Base-by-base conservation (phyloP, 192 early-diverging fungal genomes). In the Rhizophagus prolifer region DNA sequence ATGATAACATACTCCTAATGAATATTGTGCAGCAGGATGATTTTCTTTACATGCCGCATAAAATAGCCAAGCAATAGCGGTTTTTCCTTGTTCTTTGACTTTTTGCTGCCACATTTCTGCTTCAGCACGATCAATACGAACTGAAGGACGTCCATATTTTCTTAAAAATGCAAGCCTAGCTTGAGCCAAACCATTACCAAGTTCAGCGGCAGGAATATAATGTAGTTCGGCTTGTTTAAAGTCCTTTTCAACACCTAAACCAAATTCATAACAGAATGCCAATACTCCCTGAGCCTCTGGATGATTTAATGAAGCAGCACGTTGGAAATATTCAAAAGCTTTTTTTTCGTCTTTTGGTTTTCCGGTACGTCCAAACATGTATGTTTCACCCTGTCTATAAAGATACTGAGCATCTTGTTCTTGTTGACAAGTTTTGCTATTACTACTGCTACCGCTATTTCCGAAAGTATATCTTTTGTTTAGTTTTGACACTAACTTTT, bases 231-330 rank as follows among this genome's bases (percentile, higher is more conserved):
- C 90, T 36, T 81, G 77, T 23, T 85, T 81, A 82, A 85, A 91
- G 66, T 95, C 88, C 16, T 80, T 81, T 23, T 79, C 78, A 10
- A 91, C 79, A 8, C 94, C 94, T 3, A 95, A 80, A n/a, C 91
- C 93, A 82, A 95, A 95, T 80, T 95, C 94, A 82, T 90, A 90
- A 79, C 92, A 93, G 75, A 95, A 95, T 9, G 88, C 94, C 9
- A 95, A 80, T 13, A 92, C 82, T 3, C 92, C 91, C 74, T 90
- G 82, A 62, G 87, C 84, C 46, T 83, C 80, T 10, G 76, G 38
- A 68, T 88, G 85, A 28, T 81, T 80, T 28, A 81, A 66, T 28
- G 79, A 50, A 9, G 90, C 77, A 38, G 92, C 90, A 31, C 81
- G 78, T 65, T 82, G 80, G 26, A 89, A 86, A 68, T 84, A 85